phyloP scores from a whole-genome alignment of 2,329 filamentous ascomycete genomes.

The Sporothrix curviconia region DNA sequence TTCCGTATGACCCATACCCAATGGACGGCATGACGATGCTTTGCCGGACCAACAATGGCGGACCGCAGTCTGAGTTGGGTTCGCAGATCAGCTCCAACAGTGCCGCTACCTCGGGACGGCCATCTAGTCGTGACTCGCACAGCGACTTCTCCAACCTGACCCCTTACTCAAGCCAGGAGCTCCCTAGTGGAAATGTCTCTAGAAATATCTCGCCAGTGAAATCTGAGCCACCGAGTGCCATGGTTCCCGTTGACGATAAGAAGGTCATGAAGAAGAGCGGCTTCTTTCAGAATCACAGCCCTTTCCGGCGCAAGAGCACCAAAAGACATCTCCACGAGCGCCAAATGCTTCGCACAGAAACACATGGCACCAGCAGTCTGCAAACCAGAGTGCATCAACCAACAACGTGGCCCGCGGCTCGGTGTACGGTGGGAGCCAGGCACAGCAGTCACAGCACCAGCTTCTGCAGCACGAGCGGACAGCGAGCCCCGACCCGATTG shows the following conservation, averaged over 20 bases:
- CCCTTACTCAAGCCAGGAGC: constrained; percentile 81
- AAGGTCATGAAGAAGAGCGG: constrained; percentile 66
- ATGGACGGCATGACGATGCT: constrained; percentile 97
- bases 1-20: constrained; percentile 90
- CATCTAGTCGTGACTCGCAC: constrained; percentile 78
- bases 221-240: constrained; percentile 24
- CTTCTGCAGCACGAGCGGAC: constrained; percentile 37
- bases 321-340: constrained; percentile 52
- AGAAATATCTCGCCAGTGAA: constrained; percentile 70
- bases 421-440: constrained; percentile 9
- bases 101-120: constrained; percentile 57
- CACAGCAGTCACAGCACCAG: constrained; percentile 25
- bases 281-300: constrained; percentile 89
- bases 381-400: constrained; percentile 3
- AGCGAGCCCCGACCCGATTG: constrained; percentile 74
- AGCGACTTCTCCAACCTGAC: constrained; percentile 89
- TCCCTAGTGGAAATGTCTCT: constrained; percentile 65
- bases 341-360: constrained; percentile 41
- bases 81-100: constrained; percentile 28
- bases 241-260: constrained; percentile 53
- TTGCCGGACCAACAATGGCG: constrained; percentile 54
- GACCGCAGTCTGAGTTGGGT: constrained; percentile 31
- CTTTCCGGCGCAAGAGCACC: constrained; percentile 87
- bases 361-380: constrained; percentile 47
- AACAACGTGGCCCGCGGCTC: constrained; percentile 21